phyloP scores from a whole-genome alignment of 305 asterid species.

The Solanum hybrid region DNA sequence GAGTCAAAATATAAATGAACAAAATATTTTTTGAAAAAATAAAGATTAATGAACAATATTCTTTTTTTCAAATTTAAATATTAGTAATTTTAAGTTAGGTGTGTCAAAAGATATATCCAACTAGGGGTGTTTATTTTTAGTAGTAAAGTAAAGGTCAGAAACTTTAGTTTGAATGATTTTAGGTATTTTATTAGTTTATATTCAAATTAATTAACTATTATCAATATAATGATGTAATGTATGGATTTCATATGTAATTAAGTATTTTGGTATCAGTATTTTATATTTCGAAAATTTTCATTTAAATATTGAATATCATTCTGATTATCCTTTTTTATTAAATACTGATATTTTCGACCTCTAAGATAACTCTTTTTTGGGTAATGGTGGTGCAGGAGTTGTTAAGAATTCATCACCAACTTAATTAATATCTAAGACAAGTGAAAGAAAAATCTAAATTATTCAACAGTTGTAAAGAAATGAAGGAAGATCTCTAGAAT shows the following conservation, averaged over 20 bases:
- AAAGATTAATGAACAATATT: background rate
- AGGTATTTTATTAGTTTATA: background rate
- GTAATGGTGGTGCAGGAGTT: background rate
- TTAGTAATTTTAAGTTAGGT: background rate
- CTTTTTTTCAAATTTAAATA: background rate
- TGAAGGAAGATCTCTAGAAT: background rate
- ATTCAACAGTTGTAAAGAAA: background rate
- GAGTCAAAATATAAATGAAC: background rate
- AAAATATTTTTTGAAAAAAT: background rate
- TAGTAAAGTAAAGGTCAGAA: background rate
- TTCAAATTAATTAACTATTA: background rate
- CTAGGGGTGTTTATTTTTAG: background rate
- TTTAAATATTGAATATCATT: background rate
- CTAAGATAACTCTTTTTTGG: background rate
- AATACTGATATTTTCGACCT: background rate
- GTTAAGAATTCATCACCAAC: background rate
- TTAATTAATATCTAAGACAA: background rate
- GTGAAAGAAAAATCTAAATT: background rate
- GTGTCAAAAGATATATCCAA: background rate
- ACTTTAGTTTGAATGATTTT: background rate
- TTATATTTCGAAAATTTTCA: background rate
- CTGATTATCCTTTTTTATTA: background rate
- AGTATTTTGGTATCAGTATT: background rate
- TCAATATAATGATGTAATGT: background rate
- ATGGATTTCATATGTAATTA: background rate